Evolutionary conservation across 2,329 filamentous ascomycete species (phyloP), one percentile per base, ranked within the genome.

Genomic region (Diaporthe sp.): DNA sequence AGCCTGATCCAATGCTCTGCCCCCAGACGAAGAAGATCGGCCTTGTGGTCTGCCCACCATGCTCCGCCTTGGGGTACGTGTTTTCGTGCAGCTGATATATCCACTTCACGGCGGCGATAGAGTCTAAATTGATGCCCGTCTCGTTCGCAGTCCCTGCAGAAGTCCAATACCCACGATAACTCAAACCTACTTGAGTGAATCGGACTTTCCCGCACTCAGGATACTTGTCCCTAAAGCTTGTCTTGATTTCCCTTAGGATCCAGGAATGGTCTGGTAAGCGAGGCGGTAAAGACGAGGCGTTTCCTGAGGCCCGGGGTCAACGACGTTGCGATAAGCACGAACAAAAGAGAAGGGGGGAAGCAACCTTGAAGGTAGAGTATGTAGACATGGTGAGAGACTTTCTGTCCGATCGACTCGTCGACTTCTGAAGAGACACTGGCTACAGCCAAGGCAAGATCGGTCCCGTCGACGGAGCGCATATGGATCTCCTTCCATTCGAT

Each of bases 91-190:
- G 77, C 25, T 88, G 80, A 5, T 86, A 85, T 34, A 93, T 87
- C 92, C 93, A 95, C 13, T 85, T 79, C 31, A 94, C 81, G 10
- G 92, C 89, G 1, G 94, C 93, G 74, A 89, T 86, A 1, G 92
- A 89, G 81, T 96, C 94, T 25, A 88, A 83, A 78, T 93, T 89
- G 77, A 96, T 93, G 2, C 94, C 94, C 51, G 83, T 84, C 80
- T 96, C 93, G 3, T 91, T 93, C 10, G 94, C 90, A 5, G 92
- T 88, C 25, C 95, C 94, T 44, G 90, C 88, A 2, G 94, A 96
- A 15, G 88, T 95, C 94, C 94, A 96, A 81, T 93, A 96, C 15
- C 94, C 93, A 58, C 94, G 90, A 81, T 95, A 92, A 78, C 89
- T 91, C 44, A 92, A 82, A 75, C 89, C 90, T 12, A 90, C 84